Evolutionary conservation across 371 early-diverging fungal genomes (phyloP).

Genomic region (Apophysomyces ossiformis): DNA sequence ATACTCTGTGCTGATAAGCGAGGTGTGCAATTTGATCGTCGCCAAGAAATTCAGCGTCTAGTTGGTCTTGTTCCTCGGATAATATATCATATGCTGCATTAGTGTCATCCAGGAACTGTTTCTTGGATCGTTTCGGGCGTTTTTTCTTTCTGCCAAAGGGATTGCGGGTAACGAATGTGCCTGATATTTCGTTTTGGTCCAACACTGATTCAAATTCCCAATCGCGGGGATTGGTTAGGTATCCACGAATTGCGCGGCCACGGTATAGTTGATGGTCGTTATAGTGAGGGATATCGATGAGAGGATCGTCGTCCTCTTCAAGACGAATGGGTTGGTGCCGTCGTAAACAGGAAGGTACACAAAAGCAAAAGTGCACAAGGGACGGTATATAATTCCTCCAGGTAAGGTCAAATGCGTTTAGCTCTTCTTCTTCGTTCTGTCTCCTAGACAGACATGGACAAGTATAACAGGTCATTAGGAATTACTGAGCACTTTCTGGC

Average conservation of each 20-base stretch:
- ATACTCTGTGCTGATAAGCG: conserved; percentile 20
- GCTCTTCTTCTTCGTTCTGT: conserved; percentile 23
- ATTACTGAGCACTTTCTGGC: conserved; percentile 3
- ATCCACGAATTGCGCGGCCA: conserved; percentile 34
- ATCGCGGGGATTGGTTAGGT: conserved; percentile 31
- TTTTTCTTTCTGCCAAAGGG: conserved; percentile 40
- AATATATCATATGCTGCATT: conserved; percentile 27
- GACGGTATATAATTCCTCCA: conserved; percentile 54
- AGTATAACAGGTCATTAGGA: conserved; percentile 2
- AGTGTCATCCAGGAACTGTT: conserved; percentile 1
- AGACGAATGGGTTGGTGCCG: conserved; percentile 30
- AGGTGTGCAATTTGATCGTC: conserved; percentile 49
- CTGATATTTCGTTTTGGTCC: conserved; percentile 15
- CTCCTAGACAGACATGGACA: conserved; percentile 24
- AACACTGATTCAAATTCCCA: conserved; percentile 34
- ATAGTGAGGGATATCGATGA: conserved; percentile 38
- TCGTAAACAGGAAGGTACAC: conserved; percentile 19
- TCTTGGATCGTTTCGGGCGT: conserved; percentile 21
- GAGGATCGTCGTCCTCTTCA: conserved; percentile 35
- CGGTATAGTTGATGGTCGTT: conserved; percentile 32
- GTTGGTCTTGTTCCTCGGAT: conserved; percentile 27
- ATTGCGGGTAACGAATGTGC: conserved; percentile 41
- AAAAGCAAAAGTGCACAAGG: conserved; percentile 30
- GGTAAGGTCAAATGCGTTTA: conserved; percentile 50
- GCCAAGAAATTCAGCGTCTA: conserved; percentile 47